phyloP scores from a whole-genome alignment of 805 yeast genomes.

The Metschnikowia koreensis region DNA sequence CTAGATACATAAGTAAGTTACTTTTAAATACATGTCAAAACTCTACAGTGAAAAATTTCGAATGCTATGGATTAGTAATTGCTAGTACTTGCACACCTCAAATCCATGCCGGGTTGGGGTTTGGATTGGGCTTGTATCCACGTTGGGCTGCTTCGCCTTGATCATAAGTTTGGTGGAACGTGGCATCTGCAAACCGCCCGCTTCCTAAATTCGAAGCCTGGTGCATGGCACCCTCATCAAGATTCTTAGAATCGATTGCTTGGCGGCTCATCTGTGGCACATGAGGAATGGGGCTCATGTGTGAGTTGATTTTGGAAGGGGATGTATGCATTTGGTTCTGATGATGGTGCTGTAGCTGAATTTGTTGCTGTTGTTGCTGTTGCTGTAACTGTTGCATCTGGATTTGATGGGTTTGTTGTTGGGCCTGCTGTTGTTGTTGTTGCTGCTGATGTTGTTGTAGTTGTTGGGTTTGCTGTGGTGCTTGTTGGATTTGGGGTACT shows the following conservation, averaged over 20 bases:
- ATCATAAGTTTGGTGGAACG: conserved; percentile 11
- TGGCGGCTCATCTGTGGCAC: conserved; percentile 8
- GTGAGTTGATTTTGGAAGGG: conserved; percentile 4
- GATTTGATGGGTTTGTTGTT: conserved; percentile 8
- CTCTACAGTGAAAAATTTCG: background rate
- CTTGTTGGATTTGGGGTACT: conserved; percentile 19
- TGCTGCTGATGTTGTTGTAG: conserved; percentile 8
- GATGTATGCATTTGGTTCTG: conserved; percentile 8
- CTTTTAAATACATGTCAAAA: background rate
- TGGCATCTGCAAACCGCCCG: conserved; percentile 7
- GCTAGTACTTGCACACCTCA: conserved; percentile 1
- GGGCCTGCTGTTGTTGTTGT: conserved; percentile 14
- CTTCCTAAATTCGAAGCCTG: conserved; percentile 4
- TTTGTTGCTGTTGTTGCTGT: conserved; percentile 13
- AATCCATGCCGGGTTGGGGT: conserved; percentile 21
- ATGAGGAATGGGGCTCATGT: conserved; percentile 5
- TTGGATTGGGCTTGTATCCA: conserved; percentile 12
- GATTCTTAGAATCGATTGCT: conserved; percentile 2
- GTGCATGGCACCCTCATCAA: conserved; percentile 2
- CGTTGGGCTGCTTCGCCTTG: conserved; percentile 13
- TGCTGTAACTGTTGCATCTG: conserved; percentile 11
- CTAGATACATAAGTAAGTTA: background rate
- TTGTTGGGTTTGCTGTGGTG: conserved; percentile 8
- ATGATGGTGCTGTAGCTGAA: conserved; percentile 10
- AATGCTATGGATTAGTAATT: conserved; percentile 2